Evolutionary conservation across 2,329 filamentous ascomycete genomes (phyloP), one percentile per base, ranked within the genome.

Genomic region (Scedosporium dehoogii): DNA sequence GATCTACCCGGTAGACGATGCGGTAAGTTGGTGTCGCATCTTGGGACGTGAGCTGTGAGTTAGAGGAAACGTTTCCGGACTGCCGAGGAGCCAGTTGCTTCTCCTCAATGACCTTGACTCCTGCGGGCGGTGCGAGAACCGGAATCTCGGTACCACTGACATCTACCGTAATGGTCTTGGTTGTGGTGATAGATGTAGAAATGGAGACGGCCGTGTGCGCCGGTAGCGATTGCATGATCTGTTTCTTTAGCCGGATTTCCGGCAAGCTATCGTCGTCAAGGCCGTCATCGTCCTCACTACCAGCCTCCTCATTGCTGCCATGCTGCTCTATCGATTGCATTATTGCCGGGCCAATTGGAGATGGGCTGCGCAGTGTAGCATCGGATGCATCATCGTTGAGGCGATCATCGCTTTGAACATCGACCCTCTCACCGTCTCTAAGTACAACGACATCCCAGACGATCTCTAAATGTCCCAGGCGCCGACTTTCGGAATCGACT

Each of bases 371-470:
- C 27, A 51, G 4, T n/a, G 14, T 25, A 25, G 29, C n/a, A 18
- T 60, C 44, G 12, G 59, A 21, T 44, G 12, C 16, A 27, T 23
- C 27, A 14, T 9, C 6, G 51, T 16, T 14, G n/a, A 57, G 68
- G 3, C 65, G 64, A 23, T 69, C 72, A 25, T 74, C 72, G 12
- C 76, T 74, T 60, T 77, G 74, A 4, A 85, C 74, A 64, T 86
- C 84, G 33, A 87, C 80, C 42, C 82, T 78, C 56, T 80, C 76
- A 7, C 83, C 83, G 67, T 85, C 78, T 63, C 82, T 79, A 16
- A 87, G 73, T 0, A 88, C 82, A 6, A 88, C 84, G 3, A 88
- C 81, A 67, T 89, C 86, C 85, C 86, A 88, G 7, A 89, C 76
- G 1, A 84, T 73, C 64, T 87, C 82, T 63, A 86, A 83, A 18